A percentile compares a stretch with the other conserved stretches of the same genome.
Evolutionary conservation across 352 stramenopile genomes (phyloP).

Genomic region (Phytophthora cryptogea): DNA sequence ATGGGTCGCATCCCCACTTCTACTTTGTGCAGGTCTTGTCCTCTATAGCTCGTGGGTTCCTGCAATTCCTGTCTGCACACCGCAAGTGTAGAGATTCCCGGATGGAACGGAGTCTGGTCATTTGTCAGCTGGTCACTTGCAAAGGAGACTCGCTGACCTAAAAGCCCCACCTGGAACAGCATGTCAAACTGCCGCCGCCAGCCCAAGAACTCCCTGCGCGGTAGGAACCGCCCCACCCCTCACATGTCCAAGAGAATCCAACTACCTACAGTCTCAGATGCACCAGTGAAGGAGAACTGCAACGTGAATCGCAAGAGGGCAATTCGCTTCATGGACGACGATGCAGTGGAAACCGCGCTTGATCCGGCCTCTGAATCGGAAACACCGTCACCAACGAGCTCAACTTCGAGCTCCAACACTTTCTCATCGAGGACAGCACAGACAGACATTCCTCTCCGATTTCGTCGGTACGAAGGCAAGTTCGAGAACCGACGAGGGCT

Average conservation of each 20-base stretch:
- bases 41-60: too few relatives aligned
- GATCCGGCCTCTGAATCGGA: constrained; percentile 10
- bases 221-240: constrained; percentile 9
- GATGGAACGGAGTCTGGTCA: constrained; percentile 2
- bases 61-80: constrained; percentile 5
- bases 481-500: constrained; percentile 44
- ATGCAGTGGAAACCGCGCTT: constrained; percentile 10
- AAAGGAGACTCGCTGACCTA: not conserved
- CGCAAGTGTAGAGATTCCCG: constrained; percentile 3
- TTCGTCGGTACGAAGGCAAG: constrained; percentile 42
- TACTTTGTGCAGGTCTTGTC: too few relatives aligned
- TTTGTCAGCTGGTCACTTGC: constrained; percentile 3
- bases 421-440: constrained; percentile 3
- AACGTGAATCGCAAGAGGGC: constrained; percentile 19
- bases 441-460: constrained; percentile 25
- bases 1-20: not conserved
- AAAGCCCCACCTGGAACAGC: constrained; percentile 9
- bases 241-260: constrained; percentile 19
- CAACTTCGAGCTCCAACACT: constrained; percentile 6
- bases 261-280: constrained; percentile 5
- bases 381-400: constrained; percentile 7
- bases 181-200: constrained; percentile 31
- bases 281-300: not conserved
- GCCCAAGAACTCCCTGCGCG: constrained; percentile 12
- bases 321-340: constrained; percentile 31